Evolutionary conservation across 768 basidiomycete genomes (phyloP).

Genomic region (Terana coerulea): DNA sequence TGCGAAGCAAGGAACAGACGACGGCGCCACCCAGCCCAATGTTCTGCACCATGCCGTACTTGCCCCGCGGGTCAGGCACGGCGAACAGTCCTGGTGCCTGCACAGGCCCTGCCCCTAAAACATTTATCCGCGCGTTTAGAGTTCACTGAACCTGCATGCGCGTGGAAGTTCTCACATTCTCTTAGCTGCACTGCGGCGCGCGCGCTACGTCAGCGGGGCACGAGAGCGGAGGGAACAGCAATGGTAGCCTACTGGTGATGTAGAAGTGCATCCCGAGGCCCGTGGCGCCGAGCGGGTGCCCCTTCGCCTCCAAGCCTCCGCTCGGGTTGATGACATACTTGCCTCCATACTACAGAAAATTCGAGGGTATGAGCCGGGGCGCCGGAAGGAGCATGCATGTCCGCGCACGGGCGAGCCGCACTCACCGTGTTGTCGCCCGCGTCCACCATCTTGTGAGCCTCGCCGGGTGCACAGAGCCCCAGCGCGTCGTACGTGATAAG

Average conservation of each 20-base stretch:
- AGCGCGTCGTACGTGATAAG: constrained; percentile 81
- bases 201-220: background rate
- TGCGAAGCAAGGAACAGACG: constrained; percentile 69
- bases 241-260: constrained; percentile 55
- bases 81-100: constrained; percentile 72
- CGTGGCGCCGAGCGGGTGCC: constrained; percentile 81
- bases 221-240: background rate
- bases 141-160: background rate
- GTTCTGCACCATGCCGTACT: constrained; percentile 81
- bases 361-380: background rate
- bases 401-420: constrained; percentile 18
- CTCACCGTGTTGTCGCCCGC: constrained; percentile 77
- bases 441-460: constrained; percentile 73
- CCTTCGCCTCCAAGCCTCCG: constrained; percentile 86
- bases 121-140: background rate
- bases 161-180: constrained; percentile 44
- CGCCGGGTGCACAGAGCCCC: constrained; percentile 60
- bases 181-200: constrained; percentile 62
- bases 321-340: constrained; percentile 84
- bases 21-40: constrained; percentile 80
- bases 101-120: constrained; percentile 78
- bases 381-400: background rate
- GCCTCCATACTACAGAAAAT: constrained; percentile 60
- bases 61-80: constrained; percentile 59
- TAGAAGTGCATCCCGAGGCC: constrained; percentile 88